These are phyloP conservation scores for Bonia amplexicaulis DNA, from an alignment of 176 grass and related monocot genomes.

Conservation along the genomic window DNA sequence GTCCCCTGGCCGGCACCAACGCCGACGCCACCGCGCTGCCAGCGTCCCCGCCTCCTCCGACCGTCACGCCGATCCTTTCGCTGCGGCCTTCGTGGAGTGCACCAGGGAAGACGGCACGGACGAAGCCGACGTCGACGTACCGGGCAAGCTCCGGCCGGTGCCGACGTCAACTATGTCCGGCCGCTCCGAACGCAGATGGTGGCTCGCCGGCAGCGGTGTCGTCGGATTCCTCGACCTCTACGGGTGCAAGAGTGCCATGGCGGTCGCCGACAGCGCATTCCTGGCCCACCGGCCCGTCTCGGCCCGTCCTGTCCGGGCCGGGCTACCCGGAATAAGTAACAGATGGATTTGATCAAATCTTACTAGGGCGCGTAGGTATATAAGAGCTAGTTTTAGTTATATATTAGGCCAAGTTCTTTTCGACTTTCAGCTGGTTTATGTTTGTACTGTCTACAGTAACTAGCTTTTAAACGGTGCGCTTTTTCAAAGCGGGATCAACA, in stretches of 20 bases:
- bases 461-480: too few relatives aligned
- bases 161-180: not conserved
- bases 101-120: slow-evolving; percentile 29
- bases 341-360: not conserved
- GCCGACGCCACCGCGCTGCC: not conserved
- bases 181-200: not conserved
- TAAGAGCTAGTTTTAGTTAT: not conserved
- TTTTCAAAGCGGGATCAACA: too few relatives aligned
- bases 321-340: slow-evolving; percentile 5
- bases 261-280: slow-evolving; percentile 43
- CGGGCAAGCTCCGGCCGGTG: not conserved
- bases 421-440: too few relatives aligned
- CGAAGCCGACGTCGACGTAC: not conserved
- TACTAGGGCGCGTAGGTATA: not conserved
- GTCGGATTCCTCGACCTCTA: slow-evolving; percentile 52
- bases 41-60: not conserved
- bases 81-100: slow-evolving; percentile 41
- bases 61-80: not conserved
- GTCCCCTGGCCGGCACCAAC: not conserved
- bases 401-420: too few relatives aligned
- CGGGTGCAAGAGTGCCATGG: slow-evolving; percentile 67
- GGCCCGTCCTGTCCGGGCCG: slow-evolving; percentile 1
- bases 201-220: not conserved
- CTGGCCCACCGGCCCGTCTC: slow-evolving; percentile 29
- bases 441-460: too few relatives aligned